Percentiles rank a stretch among this genome's conserved stretches.
Evolutionary conservation across 1,139 yeast genomes (phyloP).

Genomic region (Geotrichum australiense): DNA sequence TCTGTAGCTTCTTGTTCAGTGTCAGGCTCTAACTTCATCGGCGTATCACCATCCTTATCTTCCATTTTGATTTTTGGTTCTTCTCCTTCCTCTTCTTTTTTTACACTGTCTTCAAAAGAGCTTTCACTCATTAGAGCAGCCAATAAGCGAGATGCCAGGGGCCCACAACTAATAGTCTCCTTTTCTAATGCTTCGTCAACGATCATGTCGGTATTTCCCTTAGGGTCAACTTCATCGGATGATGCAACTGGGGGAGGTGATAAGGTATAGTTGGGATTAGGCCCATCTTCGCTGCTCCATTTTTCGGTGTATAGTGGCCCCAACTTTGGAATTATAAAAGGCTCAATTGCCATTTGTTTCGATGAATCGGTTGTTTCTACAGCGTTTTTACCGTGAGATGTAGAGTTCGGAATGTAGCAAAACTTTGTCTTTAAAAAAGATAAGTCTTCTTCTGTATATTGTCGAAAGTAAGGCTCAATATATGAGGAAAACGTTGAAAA

Average conservation of each 20-base stretch:
- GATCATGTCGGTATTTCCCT: conserved; percentile 52
- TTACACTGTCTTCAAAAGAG: conserved; percentile 27
- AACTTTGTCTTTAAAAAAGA: conserved; percentile 43
- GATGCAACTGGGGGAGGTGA: conserved; percentile 24
- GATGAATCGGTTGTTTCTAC: conserved; percentile 26
- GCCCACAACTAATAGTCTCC: conserved; percentile 83
- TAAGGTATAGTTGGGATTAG: conserved; percentile 35
- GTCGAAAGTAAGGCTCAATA: conserved; percentile 77
- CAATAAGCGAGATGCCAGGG: conserved; percentile 74
- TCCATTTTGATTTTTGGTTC: conserved; percentile 7
- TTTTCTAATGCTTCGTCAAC: conserved; percentile 61
- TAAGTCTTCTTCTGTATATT: conserved; percentile 71
- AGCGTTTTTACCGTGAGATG: conserved; percentile 22
- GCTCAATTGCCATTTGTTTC: conserved; percentile 18
- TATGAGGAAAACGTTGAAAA: conserved; percentile 81
- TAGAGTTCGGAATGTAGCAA: conserved; percentile 22
- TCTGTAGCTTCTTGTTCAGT: conserved; percentile 14
- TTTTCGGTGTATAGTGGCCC: conserved; percentile 75
- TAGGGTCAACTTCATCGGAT: conserved; percentile 20
- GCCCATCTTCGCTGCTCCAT: conserved; percentile 78
- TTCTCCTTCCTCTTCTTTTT: conserved; percentile 19
- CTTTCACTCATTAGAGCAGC: conserved; percentile 67
- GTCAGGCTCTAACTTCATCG: not conserved
- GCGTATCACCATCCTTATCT: conserved; percentile 24
- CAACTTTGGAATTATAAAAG: conserved; percentile 61